phyloP scores from a whole-genome alignment of 2,329 filamentous ascomycete genomes.

The Microdochium trichocladiopsis region DNA sequence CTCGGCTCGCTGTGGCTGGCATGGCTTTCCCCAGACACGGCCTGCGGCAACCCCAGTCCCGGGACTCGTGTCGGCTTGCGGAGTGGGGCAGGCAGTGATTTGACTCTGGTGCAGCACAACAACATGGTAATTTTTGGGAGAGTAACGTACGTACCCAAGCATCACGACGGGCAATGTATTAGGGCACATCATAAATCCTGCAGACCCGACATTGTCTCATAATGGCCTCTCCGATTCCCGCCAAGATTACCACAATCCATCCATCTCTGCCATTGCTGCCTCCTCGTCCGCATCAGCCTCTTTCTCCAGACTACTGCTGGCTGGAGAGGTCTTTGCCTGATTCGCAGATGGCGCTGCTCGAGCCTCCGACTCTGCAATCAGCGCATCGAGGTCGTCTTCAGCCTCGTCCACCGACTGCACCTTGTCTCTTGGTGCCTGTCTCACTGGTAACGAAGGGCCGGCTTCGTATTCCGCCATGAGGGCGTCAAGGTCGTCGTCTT shows the following conservation, averaged over 20 bases:
- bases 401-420: slow-evolving; percentile 14
- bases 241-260: slow-evolving; percentile 38
- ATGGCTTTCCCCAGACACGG: not conserved
- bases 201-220: too few relatives aligned
- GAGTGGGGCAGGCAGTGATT: too few relatives aligned
- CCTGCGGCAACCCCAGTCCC: not conserved
- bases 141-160: too few relatives aligned
- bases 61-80: not conserved
- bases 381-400: slow-evolving; percentile 35
- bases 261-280: slow-evolving; percentile 61
- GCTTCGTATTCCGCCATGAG: slow-evolving; percentile 32
- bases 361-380: slow-evolving; percentile 30
- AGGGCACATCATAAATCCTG: too few relatives aligned
- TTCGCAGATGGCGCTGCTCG: slow-evolving; percentile 6
- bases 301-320: slow-evolving; percentile 5
- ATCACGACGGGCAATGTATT: too few relatives aligned
- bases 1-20: not conserved
- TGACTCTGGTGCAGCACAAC: too few relatives aligned
- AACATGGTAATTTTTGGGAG: too few relatives aligned
- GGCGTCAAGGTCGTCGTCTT: slow-evolving; percentile 21
- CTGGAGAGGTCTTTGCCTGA: slow-evolving; percentile 3
- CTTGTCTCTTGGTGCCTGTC: slow-evolving; percentile 6
- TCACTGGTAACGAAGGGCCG: slow-evolving; percentile 8
- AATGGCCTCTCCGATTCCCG: not conserved
- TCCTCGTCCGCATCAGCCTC: slow-evolving; percentile 26